Conservation (phyloP, 257 asterid species). For the Solanum pimpinellifolium region DNA sequence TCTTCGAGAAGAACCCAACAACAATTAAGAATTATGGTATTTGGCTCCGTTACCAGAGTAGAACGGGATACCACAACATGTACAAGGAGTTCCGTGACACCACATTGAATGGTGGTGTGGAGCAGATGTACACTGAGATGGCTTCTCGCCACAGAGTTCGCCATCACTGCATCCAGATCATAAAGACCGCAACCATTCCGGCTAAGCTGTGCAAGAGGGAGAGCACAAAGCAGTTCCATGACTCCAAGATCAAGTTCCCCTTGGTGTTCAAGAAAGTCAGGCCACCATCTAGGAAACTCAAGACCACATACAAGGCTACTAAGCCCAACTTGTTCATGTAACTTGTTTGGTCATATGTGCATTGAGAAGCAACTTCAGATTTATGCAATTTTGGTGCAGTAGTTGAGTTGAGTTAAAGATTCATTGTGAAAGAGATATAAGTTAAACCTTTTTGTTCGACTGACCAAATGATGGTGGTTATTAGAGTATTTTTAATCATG, state of each 20-base stretch:
- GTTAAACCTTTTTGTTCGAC: background rate
- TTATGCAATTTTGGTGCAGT: background rate
- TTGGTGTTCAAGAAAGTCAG: background rate
- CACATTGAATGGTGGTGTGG: background rate
- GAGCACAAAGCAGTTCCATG: background rate
- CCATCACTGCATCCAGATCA: background rate
- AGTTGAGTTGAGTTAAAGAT: background rate
- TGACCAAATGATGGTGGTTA: background rate
- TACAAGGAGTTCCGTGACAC: slow-evolving; percentile 15
- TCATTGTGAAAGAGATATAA: background rate
- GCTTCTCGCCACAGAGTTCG: background rate
- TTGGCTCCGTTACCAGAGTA: slow-evolving; percentile 40
- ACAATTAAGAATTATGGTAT: slow-evolving; percentile 54
- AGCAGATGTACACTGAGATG: slow-evolving; percentile 1
- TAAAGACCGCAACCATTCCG: background rate
- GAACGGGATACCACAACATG: slow-evolving; percentile 94
- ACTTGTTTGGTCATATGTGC: background rate
- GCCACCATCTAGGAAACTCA: background rate
- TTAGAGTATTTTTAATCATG: background rate
- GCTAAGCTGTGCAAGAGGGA: background rate
- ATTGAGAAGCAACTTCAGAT: background rate
- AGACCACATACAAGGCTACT: background rate
- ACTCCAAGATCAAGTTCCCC: background rate
- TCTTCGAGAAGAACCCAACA: slow-evolving; percentile 84
- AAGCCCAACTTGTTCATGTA: background rate